A percentile compares a stretch with the other conserved stretches of the same genome.
These are phyloP conservation scores for Talaromyces islandicus DNA, from an alignment of 2,329 filamentous ascomycete species.

Conservation along the genomic window DNA sequence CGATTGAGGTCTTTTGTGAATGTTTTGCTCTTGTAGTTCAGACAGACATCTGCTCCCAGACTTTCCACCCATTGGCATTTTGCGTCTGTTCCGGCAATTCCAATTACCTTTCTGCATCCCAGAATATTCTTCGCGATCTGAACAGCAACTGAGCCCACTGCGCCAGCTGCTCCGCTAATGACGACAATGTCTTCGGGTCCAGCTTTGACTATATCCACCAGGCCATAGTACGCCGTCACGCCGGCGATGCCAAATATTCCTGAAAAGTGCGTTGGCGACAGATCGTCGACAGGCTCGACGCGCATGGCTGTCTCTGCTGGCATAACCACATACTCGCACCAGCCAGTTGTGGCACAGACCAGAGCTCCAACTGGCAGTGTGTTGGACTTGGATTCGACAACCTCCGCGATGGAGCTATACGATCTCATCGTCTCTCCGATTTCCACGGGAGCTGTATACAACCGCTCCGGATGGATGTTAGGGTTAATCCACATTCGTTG, in stretches of 20 bases:
- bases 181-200: conserved; percentile 39
- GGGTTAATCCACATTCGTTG: conserved; percentile 47
- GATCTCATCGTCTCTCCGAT: conserved; percentile 35
- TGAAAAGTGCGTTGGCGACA: conserved; percentile 40
- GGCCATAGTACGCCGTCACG: conserved; percentile 43
- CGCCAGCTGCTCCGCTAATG: conserved; percentile 44
- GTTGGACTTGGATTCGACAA: conserved; percentile 30
- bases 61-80: conserved; percentile 50
- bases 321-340: conserved; percentile 39
- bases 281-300: conserved; percentile 25
- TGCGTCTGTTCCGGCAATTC: conserved; percentile 47
- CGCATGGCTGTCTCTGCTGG: conserved; percentile 25
- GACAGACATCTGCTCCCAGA: conserved; percentile 48
- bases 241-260: conserved; percentile 33
- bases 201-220: conserved; percentile 33
- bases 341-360: conserved; percentile 27
- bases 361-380: conserved; percentile 28
- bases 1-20: conserved; percentile 44
- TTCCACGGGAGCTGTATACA: conserved; percentile 43
- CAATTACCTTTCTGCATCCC: conserved; percentile 35
- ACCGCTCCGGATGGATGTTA: conserved; percentile 33
- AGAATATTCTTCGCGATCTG: conserved; percentile 49
- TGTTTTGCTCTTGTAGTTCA: conserved; percentile 48
- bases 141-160: conserved; percentile 44
- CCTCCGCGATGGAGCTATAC: conserved; percentile 25